Percentiles rank a stretch among this genome's conserved stretches.
Conservation (phyloP, 139 green algal genomes). For the Picochlorum costavermella region DNA sequence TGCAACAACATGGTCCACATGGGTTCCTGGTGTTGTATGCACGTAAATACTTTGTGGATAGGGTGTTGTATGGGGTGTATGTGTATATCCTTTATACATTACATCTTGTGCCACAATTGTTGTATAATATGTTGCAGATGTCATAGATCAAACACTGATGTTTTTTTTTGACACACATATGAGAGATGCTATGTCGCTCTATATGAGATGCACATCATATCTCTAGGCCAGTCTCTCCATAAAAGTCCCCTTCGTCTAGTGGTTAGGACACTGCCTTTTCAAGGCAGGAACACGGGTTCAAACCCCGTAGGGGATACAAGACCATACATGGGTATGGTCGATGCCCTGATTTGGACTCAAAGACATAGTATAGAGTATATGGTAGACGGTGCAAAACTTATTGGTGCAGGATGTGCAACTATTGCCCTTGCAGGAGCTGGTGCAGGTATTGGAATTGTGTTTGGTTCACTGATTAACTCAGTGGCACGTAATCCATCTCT, state of each 20-base stretch:
- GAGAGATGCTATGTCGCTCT: slow-evolving; percentile 9
- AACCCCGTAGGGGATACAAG: slow-evolving; percentile 10
- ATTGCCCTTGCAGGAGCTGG: slow-evolving; percentile 62
- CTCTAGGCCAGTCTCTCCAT: background rate
- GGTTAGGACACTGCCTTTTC: slow-evolving; percentile 18
- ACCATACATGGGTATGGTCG: slow-evolving; percentile 5
- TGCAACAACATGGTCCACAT: background rate
- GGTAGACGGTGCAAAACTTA: slow-evolving; percentile 57
- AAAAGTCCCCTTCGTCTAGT: slow-evolving; percentile 12
- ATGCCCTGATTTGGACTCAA: background rate
- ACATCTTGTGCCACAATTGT: background rate
- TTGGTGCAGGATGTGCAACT: slow-evolving; percentile 64
- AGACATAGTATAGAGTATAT: slow-evolving; percentile 15
- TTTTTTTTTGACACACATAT: background rate
- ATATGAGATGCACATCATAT: slow-evolving; percentile 14
- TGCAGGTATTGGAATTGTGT: slow-evolving; percentile 67
- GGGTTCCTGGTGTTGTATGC: background rate
- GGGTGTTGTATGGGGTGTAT: background rate
- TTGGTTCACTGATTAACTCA: slow-evolving; percentile 67
- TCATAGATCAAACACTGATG: background rate
- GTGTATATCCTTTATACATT: background rate
- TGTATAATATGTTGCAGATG: background rate
- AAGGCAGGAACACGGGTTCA: slow-evolving; percentile 15
- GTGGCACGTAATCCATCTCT: slow-evolving; percentile 65
- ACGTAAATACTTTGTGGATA: background rate